Evolutionary conservation across 2,329 filamentous ascomycete species (phyloP), one percentile per base, ranked within the genome.

Genomic region (Aureobasidium sp.): DNA sequence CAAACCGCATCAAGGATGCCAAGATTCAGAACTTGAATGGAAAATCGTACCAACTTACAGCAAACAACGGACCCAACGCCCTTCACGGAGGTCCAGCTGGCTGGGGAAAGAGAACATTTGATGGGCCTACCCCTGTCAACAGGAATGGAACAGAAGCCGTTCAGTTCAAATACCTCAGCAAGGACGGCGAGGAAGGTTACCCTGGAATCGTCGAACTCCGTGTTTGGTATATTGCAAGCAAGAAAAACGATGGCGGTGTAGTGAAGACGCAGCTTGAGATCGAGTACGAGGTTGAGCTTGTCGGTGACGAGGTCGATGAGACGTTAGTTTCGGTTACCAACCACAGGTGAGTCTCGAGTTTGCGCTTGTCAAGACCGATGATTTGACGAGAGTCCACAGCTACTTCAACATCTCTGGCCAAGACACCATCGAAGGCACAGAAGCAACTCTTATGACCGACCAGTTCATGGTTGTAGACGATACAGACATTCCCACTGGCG

Each of bases 321-420:
- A 97, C 93, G 0, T 86, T 86, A 45, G 84, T 97, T 73, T 95
- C 92, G 76, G 83, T 97, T 77, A 97, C 94, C 54, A 99, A 97
- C 78, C 93, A 99, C 79, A 95, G 90, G 88, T 60, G 29, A 35
- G 33, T 52, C 7, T 19, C 2, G n/a, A n/a, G 8, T 4, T 19
- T 17, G 14, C 12, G 1, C 24, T 24, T 17, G 9, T 17, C 27
- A 12, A 33, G 8, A 27, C 27, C 2, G 8, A 40, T 3, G 3
- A 31, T 40, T 35, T 60, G 29, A 59, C 19, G 31, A 7, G 14
- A 6, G 3, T 37, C 7, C 3, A 42, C 63, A 85, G 83, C 69
- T 86, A 86, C 69, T 88, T 92, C 75, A 90, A 88, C 68, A 82
- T 95, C 56, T 79, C 78, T 48, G 83, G 80, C 69, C 74, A 74